Percentiles rank a stretch among this genome's conserved stretches.
These are phyloP conservation scores for Alternaria triticimaculans DNA, from an alignment of 2,329 filamentous ascomycete species.

Conservation along the genomic window DNA sequence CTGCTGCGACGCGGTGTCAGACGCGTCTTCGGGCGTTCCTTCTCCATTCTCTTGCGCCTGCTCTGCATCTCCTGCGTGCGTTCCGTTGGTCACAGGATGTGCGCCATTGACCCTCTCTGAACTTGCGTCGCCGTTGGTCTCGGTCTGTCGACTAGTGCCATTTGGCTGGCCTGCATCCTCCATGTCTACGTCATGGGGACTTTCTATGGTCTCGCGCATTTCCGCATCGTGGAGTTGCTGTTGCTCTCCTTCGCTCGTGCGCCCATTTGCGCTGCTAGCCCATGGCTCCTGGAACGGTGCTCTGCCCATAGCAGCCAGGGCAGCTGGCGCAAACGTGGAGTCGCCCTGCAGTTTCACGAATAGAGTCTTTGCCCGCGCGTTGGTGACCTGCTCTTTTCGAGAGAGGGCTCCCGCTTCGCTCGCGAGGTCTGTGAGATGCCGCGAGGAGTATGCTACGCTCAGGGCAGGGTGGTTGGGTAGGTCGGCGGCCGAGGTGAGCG, in stretches of 20 bases:
- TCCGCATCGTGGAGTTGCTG: conserved; percentile 16
- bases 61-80: conserved; percentile 18
- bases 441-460: conserved; percentile 75
- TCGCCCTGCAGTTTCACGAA: conserved; percentile 78
- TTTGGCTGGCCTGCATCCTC: conserved; percentile 30
- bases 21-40: conserved; percentile 45
- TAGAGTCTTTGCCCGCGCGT: conserved; percentile 77
- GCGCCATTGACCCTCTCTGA: conserved; percentile 23
- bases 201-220: conserved; percentile 19
- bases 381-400: conserved; percentile 74
- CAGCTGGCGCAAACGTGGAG: conserved; percentile 68
- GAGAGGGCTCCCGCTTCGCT: conserved; percentile 73
- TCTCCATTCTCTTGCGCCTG: conserved; percentile 33
- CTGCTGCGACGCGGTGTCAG: conserved; percentile 52
- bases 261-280: conserved; percentile 16
- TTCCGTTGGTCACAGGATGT: conserved; percentile 31
- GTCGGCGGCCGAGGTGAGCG: conserved; percentile 76
- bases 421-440: conserved; percentile 73
- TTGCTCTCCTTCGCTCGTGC: conserved; percentile 15
- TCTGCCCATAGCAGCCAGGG: conserved; percentile 56
- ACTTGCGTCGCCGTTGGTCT: conserved; percentile 17
- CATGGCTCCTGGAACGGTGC: conserved; percentile 28
- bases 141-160: conserved; percentile 13
- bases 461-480: conserved; percentile 76
- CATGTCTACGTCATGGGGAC: conserved; percentile 37